Evolutionary conservation across 495 filamentous ascomycete genomes (phyloP).

Genomic region (Aspergillus bridgeri): DNA sequence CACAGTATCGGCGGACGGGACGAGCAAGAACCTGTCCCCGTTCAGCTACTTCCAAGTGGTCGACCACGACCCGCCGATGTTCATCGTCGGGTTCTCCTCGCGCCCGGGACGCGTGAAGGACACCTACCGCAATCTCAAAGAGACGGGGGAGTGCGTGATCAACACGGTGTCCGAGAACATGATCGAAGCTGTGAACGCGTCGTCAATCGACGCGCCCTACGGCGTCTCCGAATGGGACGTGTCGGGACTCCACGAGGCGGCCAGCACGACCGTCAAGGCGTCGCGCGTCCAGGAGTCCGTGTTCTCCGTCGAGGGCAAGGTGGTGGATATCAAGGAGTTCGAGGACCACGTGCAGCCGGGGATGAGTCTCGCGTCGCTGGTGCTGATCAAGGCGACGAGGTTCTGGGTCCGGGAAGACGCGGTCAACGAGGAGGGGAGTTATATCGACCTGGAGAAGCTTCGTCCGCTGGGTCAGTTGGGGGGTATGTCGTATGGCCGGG

Average conservation of each 20-base stretch:
- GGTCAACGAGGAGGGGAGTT: conserved; percentile 63
- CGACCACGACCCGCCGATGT: conserved; percentile 82
- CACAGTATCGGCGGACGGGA: conserved; percentile 48
- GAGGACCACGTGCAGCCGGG: conserved; percentile 59
- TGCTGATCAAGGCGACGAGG: conserved; percentile 71
- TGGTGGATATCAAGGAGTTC: conserved; percentile 69
- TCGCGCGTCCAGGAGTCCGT: conserved; percentile 71
- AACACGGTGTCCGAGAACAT: conserved; percentile 79
- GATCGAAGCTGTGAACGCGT: conserved; percentile 79
- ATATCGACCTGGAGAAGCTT: conserved; percentile 67
- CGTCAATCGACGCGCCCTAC: conserved; percentile 69
- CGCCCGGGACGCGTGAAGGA: conserved; percentile 62
- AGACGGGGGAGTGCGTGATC: conserved; percentile 66
- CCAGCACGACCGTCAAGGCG: conserved; percentile 53
- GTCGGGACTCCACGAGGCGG: conserved; percentile 65
- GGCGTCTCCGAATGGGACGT: conserved; percentile 76
- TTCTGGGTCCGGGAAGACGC: conserved; percentile 87
- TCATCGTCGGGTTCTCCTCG: conserved; percentile 67
- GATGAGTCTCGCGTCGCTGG: conserved; percentile 65
- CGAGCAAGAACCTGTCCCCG: conserved; percentile 69
- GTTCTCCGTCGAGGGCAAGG: conserved; percentile 72
- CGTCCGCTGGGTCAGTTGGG: conserved; percentile 71
- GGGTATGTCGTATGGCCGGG: conserved; percentile 71
- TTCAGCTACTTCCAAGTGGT: conserved; percentile 80
- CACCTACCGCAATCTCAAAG: conserved; percentile 63